Base-by-base conservation (phyloP, 441 rosid species). In the Iberis amara region DNA sequence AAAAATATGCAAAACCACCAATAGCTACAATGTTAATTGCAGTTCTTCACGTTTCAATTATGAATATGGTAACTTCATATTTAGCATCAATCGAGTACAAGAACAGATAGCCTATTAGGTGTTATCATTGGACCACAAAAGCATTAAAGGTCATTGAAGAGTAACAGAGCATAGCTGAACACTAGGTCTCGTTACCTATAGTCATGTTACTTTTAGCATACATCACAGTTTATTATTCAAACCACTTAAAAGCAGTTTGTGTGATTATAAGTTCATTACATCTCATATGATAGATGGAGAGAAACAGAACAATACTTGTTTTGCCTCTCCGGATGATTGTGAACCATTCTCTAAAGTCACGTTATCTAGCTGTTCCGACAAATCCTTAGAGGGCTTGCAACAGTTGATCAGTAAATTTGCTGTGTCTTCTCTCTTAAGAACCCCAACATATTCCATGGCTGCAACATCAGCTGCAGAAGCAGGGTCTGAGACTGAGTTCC, bases 371-470 rank as follows among this genome's bases (percentile, higher is more conserved):
- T 70, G 78, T 53, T 83, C 95, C 59, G 59, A 63, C 33, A 76
- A 60, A 56, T 45, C 83, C 79, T 84, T 85, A 62, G 77, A 86
- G 12, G 81, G 83, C 75, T 91, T 91, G 79, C 88, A 88, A 64
- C 98, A 88, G 72, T 91, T 88, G 38, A 92, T 83, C 11, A 92
- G 81, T 43, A 92, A 73, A 73, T 88, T 88, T 1, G 88, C 89
- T 6, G 75, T 76, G 68, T 76, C 51, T 63, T 92, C 98, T 37
- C 63, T 78, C 62, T 79, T 79, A 13, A 91, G 80, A n/a, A 85
- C 82, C 1, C 81, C 69, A 7, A 86, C 33, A 47, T 91, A 91
- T 5, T 79, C 77, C 28, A 87, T 67, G 12, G 78, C 71, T 1
- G 89, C 94, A 47, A 82, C 80, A 75, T 85, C 94, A 27, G 98